phyloP scores from a whole-genome alignment of 1,139 yeast species.

The Suhomyces taliae region DNA sequence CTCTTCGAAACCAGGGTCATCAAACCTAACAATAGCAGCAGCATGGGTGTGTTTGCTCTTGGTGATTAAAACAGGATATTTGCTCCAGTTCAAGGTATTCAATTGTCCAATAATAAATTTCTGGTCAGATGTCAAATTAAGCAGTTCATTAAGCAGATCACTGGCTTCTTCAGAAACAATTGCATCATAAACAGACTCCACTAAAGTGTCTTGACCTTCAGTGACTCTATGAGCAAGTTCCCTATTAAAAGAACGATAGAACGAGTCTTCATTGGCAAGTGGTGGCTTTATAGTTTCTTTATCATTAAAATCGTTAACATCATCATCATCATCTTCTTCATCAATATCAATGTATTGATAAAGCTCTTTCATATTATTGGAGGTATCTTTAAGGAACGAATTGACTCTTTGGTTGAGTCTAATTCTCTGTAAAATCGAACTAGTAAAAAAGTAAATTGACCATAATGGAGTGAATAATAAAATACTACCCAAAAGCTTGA shows the following conservation, averaged over 20 bases:
- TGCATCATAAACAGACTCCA: constrained; percentile 63
- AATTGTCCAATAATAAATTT: constrained; percentile 53
- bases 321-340: constrained; percentile 11
- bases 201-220: constrained; percentile 26
- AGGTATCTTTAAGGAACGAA: constrained; percentile 29
- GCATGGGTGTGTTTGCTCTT: constrained; percentile 72
- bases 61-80: constrained; percentile 68
- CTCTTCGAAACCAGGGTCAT: constrained; percentile 55
- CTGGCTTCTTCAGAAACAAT: constrained; percentile 32
- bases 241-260: constrained; percentile 17
- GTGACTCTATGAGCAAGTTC: constrained; percentile 13
- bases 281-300: constrained; percentile 2
- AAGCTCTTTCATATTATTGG: constrained; percentile 33
- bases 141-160: constrained; percentile 2
- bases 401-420: constrained; percentile 34
- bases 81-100: constrained; percentile 63
- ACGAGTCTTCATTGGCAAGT: constrained; percentile 8
- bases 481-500: constrained; percentile 40
- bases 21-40: constrained; percentile 70
- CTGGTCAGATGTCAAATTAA: constrained; percentile 47
- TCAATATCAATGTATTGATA: constrained; percentile 21
- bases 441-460: constrained; percentile 47
- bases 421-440: constrained; percentile 43
- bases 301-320: background rate
- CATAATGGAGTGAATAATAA: constrained; percentile 55